Base-by-base conservation (phyloP, 2,329 filamentous ascomycete species). In the Ceratocystis alfenasii region DNA sequence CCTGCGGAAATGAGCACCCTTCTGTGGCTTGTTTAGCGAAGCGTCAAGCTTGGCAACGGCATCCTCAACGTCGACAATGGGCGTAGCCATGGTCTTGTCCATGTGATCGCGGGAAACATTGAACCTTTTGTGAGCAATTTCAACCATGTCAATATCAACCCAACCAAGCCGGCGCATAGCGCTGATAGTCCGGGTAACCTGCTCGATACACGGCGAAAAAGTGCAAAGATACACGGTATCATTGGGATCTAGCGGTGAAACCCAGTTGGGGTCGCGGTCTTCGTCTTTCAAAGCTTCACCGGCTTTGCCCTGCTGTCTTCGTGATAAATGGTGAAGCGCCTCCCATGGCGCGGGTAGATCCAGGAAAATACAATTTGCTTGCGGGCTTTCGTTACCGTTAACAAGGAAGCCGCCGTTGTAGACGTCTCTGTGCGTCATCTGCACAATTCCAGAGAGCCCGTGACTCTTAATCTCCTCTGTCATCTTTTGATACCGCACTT, bases 201-300 rank as follows among this genome's bases (percentile, higher is more conserved):
- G 94, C 76, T 99, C 94, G 70, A 99, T 95, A 75, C 94, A 99
- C 0, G 94, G 94, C 1, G 89, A 95, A 77, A 99, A 99, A 0
- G 91, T 95, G 78, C 94, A 99, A 65, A 99, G 82, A 72, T 94
- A 82, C 1, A 87, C 84, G 4, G 87, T 82, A 53, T 83, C 81
- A n/a, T 81, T 80, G 0, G 89, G 85, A 70, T 94, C 87, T 10
- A 97, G 80, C 0, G 84, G 80, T 1, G 66, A 65, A 10, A 61
- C 55, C 41, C 67, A 64, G 63, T 68, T 69, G 4, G 69, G 69
- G 44, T 68, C 57, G 3, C 22, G 69, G 28, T 74, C 77, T 44
- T 45, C 64, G 8, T 65, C 53, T 0, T 83, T 80, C 10, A 66
- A 62, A 3, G 60, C 30, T 8, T 65, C 64, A 62, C 68, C 69